A percentile compares a stretch with the other conserved stretches of the same genome.
phyloP scores from a whole-genome alignment of 768 basidiomycete species.

The Amanita pseudoporphyria region DNA sequence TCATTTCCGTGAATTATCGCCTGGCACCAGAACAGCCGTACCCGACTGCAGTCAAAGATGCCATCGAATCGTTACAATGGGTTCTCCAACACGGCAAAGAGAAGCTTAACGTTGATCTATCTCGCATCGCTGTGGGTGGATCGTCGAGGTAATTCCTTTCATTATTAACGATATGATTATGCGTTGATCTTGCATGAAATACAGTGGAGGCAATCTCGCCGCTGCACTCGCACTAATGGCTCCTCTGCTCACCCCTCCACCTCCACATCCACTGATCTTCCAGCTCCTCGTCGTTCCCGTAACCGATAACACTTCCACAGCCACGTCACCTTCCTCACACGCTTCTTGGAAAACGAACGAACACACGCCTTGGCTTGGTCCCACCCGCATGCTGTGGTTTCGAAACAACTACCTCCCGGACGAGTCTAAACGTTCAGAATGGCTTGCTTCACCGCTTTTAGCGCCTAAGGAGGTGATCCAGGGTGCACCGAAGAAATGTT shows the following conservation, averaged over 20 bases:
- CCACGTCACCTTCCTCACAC: background rate
- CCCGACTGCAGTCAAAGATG: conserved; percentile 64
- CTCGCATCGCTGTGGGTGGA: conserved; percentile 61
- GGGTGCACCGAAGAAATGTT: conserved; percentile 35
- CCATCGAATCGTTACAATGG: conserved; percentile 59
- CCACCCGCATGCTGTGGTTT: conserved; percentile 69
- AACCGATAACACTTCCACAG: conserved; percentile 56
- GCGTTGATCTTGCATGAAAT: background rate
- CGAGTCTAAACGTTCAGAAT: conserved; percentile 45
- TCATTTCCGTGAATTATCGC: conserved; percentile 61
- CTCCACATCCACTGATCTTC: conserved; percentile 37
- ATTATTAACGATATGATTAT: background rate
- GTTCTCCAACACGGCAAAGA: conserved; percentile 37
- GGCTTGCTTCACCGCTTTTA: conserved; percentile 66
- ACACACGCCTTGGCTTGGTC: conserved; percentile 49
- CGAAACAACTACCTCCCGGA: conserved; percentile 58
- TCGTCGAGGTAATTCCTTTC: conserved; percentile 46
- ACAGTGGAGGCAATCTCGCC: conserved; percentile 63
- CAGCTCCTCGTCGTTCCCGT: conserved; percentile 67
- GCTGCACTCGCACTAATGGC: conserved; percentile 59
- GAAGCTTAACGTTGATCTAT: conserved; percentile 37
- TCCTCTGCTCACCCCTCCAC: conserved; percentile 32
- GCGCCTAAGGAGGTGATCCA: conserved; percentile 46
- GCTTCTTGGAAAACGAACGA: conserved; percentile 48
- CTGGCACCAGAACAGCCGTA: conserved; percentile 64